Evolutionary conservation across 495 filamentous ascomycete genomes (phyloP).

Genomic region (Lasiosphaeria hispida): DNA sequence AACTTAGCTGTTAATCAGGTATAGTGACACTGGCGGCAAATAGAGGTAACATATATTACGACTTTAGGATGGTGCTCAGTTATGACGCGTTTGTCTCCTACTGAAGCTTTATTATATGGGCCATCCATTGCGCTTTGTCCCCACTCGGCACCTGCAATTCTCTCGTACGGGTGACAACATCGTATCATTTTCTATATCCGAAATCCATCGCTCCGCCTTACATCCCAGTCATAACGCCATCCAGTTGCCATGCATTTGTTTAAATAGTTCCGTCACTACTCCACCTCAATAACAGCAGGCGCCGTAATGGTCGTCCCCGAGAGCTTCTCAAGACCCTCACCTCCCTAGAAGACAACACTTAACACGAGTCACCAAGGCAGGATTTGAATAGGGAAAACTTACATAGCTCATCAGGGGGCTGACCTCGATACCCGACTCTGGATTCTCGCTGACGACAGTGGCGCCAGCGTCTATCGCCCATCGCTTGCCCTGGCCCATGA

Average conservation of each 20-base stretch:
- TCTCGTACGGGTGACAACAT: no score
- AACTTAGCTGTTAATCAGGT: no score
- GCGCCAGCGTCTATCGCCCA: conserved; percentile 81
- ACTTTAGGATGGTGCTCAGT: no score
- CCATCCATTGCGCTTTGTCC: no score
- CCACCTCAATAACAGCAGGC: conserved; percentile 72
- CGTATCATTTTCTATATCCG: no score
- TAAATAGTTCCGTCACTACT: conserved; percentile 35
- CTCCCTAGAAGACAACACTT: conserved; percentile 57
- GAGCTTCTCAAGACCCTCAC: conserved; percentile 82
- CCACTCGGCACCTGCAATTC: no score
- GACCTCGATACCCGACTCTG: conserved; percentile 76
- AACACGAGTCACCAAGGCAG: conserved; percentile 19
- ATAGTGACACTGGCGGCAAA: no score
- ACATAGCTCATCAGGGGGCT: conserved; percentile 95
- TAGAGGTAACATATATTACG: no score
- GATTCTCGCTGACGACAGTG: conserved; percentile 67
- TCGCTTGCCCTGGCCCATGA: conserved; percentile 80
- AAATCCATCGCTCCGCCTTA: no score
- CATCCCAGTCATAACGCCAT: not conserved
- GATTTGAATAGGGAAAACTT: conserved; percentile 45
- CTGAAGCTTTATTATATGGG: no score
- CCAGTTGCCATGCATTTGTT: not conserved
- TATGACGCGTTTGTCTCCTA: no score
- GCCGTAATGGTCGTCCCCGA: conserved; percentile 72